Evolutionary conservation across 176 grass and related monocot genomes (phyloP).

Genomic region (Hordeum vulgare): MorexV3_pseudomolecules_assembly NC_058522.1:527775173-527775672

Average conservation of each 20-base stretch:
- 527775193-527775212: conserved; percentile 94
- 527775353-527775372: conserved; percentile 85
- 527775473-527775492: conserved; percentile 85
- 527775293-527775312: conserved; percentile 91
- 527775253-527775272: conserved; percentile 70
- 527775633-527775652: conserved; percentile 84
- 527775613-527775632: conserved; percentile 61
- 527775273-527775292: conserved; percentile 76
- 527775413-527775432: conserved; percentile 97
- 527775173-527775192: conserved; percentile 81
- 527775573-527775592: conserved; percentile 54
- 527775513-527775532: conserved; percentile 88
- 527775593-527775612: conserved; percentile 68
- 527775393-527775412: conserved; percentile 88
- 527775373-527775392: conserved; percentile 81
- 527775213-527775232: conserved; percentile 73
- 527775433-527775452: conserved; percentile 95
- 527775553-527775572: conserved; percentile 90
- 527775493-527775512: conserved; percentile 92
- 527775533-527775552: conserved; percentile 98
- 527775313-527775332: conserved; percentile 88
- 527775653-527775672: conserved; percentile 83
- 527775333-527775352: conserved; percentile 83
- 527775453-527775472: conserved; percentile 83
- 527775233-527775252: conserved; percentile 86